Conservation (phyloP, 345 rosid genomes). For the Litchi chinensis region DNA sequence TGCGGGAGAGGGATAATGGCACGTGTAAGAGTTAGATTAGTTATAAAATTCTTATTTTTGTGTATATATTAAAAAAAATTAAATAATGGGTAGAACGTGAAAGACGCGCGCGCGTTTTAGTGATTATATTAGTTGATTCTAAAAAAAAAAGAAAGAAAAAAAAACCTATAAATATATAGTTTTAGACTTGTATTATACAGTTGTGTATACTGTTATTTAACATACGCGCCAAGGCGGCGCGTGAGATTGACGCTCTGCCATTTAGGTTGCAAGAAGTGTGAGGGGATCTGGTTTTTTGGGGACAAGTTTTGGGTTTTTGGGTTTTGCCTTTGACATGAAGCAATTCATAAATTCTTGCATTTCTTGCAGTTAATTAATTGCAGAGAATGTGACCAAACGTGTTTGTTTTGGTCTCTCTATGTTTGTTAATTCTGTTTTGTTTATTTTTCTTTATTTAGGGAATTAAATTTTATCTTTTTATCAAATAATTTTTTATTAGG, state of each 20-base stretch:
- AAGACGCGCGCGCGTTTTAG: conserved; percentile 20
- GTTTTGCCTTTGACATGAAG: not conserved
- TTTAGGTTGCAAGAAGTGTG: not conserved
- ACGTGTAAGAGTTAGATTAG: conserved; percentile 32
- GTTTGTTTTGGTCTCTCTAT: not conserved
- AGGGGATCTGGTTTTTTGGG: not conserved
- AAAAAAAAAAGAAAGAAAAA: too few relatives aligned
- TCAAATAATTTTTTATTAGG: too few relatives aligned
- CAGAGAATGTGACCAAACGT: not conserved
- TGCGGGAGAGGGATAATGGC: conserved; percentile 24
- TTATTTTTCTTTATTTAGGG: not conserved
- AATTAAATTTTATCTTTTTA: too few relatives aligned
- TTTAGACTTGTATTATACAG: conserved; percentile 7
- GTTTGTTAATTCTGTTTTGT: not conserved
- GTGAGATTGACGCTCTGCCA: not conserved
- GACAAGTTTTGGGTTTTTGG: not conserved
- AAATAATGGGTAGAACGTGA: conserved; percentile 31
- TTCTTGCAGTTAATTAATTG: not conserved
- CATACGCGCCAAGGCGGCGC: not conserved
- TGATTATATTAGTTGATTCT: conserved; percentile 9
- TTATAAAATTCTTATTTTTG: conserved; percentile 4
- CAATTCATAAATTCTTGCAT: not conserved
- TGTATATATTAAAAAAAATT: conserved; percentile 23
- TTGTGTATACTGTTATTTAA: not conserved
- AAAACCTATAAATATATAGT: not conserved